Evolutionary conservation across 306 rosid species (phyloP), one percentile per base, ranked within the genome.

Genomic region (Purshia tridentata): DNA sequence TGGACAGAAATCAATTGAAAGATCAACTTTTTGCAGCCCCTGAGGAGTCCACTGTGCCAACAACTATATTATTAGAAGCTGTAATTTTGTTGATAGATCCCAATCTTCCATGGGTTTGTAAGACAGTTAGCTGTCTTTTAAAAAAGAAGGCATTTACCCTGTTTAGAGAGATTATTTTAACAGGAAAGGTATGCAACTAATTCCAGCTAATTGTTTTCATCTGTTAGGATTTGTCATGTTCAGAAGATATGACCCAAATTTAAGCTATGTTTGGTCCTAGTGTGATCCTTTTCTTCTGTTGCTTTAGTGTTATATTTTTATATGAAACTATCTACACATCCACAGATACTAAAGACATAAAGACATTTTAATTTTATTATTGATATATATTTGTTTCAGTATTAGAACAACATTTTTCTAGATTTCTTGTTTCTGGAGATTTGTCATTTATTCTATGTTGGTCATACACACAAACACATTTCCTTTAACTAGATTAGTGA

Each of bases 101-200:
- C 44, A 79, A 87, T 72, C 87, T 91, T 69, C 97, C 99, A 47
- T 94, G 99, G 99, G 86, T 80, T 87, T 94, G 97, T 78, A 83
- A 80, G 78, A 84, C 77, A 73, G 88, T 91, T 66, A 82, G 85
- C 78, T 83, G 84, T 87, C 86, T 88, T 41, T 83, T 86, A 75
- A 91, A 86, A 83, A 91, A 86, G 70, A 89, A 83, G 69, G 90
- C 87, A 72, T 87, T 86, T 67, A 10, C 70, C 67, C 81, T 87
- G 72, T 83, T 89, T 53, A 89, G 97, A 77, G 96, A 94, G 74
- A 85, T 86, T 78, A 73, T 88, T 80, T 84, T 94, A 70, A 67
- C 84, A 10, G 92, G 84, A 75, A 89, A 88, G 95, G 99, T 94
- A 87, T 78, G 76, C 20, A 40, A 73, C 57, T 77, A 5, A 65